Evolutionary conservation across 2,329 filamentous ascomycete species (phyloP).

Genomic region (Cladophialophora carrionii): DNA sequence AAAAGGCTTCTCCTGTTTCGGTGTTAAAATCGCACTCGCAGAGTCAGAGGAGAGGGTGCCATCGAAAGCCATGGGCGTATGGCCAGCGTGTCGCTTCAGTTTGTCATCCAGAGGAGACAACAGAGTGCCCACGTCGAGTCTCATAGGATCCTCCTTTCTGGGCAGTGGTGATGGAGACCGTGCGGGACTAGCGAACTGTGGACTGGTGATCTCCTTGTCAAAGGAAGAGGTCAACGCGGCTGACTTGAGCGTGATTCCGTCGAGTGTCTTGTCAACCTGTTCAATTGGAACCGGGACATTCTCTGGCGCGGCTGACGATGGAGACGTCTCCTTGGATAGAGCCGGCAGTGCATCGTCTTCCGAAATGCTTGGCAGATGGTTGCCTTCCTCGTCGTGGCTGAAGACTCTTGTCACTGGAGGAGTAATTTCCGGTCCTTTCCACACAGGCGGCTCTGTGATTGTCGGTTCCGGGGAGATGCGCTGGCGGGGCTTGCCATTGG

Average conservation of each 20-base stretch:
- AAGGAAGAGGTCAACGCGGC: slow-evolving; percentile 50
- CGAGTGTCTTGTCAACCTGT: slow-evolving; percentile 51
- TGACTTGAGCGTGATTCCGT: slow-evolving; percentile 54
- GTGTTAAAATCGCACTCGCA: slow-evolving; percentile 33
- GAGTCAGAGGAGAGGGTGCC: slow-evolving; percentile 42
- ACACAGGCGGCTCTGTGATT: slow-evolving; percentile 43
- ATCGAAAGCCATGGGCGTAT: slow-evolving; percentile 51
- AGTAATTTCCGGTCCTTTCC: slow-evolving; percentile 50
- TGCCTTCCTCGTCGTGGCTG: slow-evolving; percentile 40
- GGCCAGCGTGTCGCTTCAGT: slow-evolving; percentile 48
- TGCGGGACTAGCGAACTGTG: slow-evolving; percentile 44
- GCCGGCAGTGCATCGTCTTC: slow-evolving; percentile 46
- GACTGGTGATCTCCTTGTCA: slow-evolving; percentile 50
- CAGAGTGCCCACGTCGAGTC: slow-evolving; percentile 33
- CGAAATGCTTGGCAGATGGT: slow-evolving; percentile 40
- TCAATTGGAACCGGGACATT: slow-evolving; percentile 48
- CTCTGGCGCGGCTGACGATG: slow-evolving; percentile 35
- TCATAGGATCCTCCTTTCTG: slow-evolving; percentile 41
- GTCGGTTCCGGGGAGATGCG: slow-evolving; percentile 26
- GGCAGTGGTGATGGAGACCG: slow-evolving; percentile 37
- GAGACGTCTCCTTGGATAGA: slow-evolving; percentile 43
- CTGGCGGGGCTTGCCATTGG: slow-evolving; percentile 21
- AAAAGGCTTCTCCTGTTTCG: slow-evolving; percentile 43
- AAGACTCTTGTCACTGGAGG: slow-evolving; percentile 51
- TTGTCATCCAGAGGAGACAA: slow-evolving; percentile 47